A percentile compares a stretch with the other conserved stretches of the same genome.
Evolutionary conservation across 768 basidiomycete genomes (phyloP).

Genomic region (Suillus clintonianus): DNA sequence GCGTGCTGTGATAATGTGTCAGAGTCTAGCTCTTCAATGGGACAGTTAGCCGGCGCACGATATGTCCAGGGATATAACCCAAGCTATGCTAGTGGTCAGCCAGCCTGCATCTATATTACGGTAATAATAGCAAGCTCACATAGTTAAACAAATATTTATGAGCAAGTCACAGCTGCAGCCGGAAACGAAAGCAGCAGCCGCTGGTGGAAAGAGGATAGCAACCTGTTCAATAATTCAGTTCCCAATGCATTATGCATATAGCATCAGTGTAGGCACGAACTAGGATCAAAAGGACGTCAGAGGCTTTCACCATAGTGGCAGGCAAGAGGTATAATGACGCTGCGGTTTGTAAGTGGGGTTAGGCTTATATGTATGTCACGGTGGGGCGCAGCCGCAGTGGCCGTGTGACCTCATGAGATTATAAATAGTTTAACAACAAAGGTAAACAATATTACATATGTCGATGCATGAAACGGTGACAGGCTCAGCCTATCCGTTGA

Average conservation of each 20-base stretch:
- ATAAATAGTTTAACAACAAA: not conserved
- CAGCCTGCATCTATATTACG: slow-evolving; percentile 3
- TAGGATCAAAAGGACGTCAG: slow-evolving; percentile 79
- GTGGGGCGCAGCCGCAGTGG: not conserved
- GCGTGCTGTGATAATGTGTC: slow-evolving; percentile 54
- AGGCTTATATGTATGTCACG: not conserved
- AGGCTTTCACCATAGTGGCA: slow-evolving; percentile 49
- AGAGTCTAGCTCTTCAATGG: not conserved
- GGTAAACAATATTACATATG: too few species aligned
- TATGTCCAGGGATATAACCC: slow-evolving; percentile 72
- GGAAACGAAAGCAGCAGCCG: slow-evolving; percentile 72
- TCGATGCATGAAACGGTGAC: too few species aligned
- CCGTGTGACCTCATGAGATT: not conserved
- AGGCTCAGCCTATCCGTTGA: too few species aligned
- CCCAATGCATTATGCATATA: too few species aligned
- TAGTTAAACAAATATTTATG: slow-evolving; percentile 79
- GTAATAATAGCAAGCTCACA: slow-evolving; percentile 46
- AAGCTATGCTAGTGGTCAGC: slow-evolving; percentile 44
- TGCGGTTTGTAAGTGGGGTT: not conserved
- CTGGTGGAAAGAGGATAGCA: slow-evolving; percentile 80
- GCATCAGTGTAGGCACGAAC: slow-evolving; percentile 39
- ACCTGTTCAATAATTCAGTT: slow-evolving; percentile 44
- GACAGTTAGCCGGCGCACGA: slow-evolving; percentile 35
- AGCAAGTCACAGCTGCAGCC: slow-evolving; percentile 87
- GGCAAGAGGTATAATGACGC: not conserved